These are phyloP conservation scores for Lactifluus piperatus DNA, from an alignment of 768 basidiomycete species.

Conservation along the genomic window DNA sequence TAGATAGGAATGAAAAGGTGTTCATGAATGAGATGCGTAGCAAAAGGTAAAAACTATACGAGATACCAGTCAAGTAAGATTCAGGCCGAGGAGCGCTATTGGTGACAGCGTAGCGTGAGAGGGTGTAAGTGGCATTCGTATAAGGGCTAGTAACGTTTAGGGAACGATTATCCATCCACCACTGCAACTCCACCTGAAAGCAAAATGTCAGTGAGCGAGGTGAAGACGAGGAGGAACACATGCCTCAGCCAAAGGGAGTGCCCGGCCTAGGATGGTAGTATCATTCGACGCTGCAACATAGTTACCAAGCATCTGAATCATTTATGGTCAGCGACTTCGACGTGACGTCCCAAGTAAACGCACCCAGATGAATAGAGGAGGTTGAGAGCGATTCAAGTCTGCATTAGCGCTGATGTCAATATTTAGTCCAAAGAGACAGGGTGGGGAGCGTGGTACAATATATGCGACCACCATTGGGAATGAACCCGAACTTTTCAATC, in stretches of 20 bases:
- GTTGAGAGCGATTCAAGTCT: slow-evolving; percentile 90
- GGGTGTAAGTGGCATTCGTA: slow-evolving; percentile 52
- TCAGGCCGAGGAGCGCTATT: slow-evolving; percentile 88
- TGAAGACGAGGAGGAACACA: slow-evolving; percentile 13
- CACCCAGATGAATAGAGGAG: slow-evolving; percentile 80
- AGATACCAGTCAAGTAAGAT: slow-evolving; percentile 55
- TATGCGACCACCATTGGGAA: slow-evolving; percentile 89
- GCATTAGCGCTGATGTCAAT: neutral
- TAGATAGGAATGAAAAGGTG: slow-evolving; percentile 21
- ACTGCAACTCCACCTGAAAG: slow-evolving; percentile 61
- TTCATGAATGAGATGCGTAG: neutral
- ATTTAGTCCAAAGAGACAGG: neutral
- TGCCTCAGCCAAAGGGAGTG: slow-evolving; percentile 79
- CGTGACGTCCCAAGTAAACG: slow-evolving; percentile 14
- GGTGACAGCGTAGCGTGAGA: slow-evolving; percentile 68
- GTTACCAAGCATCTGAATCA: slow-evolving; percentile 70
- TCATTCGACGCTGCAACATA: slow-evolving; percentile 72
- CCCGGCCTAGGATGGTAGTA: slow-evolving; percentile 63
- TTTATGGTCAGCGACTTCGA: neutral
- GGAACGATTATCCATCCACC: slow-evolving; percentile 76
- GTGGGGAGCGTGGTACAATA: slow-evolving; percentile 47
- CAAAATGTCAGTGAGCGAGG: neutral
- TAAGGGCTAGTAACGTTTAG: slow-evolving; percentile 59
- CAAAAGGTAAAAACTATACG: neutral
- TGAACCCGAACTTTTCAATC: slow-evolving; percentile 74